phyloP scores from a whole-genome alignment of 257 asterid species.

The Rehmannia glutinosa region DNA sequence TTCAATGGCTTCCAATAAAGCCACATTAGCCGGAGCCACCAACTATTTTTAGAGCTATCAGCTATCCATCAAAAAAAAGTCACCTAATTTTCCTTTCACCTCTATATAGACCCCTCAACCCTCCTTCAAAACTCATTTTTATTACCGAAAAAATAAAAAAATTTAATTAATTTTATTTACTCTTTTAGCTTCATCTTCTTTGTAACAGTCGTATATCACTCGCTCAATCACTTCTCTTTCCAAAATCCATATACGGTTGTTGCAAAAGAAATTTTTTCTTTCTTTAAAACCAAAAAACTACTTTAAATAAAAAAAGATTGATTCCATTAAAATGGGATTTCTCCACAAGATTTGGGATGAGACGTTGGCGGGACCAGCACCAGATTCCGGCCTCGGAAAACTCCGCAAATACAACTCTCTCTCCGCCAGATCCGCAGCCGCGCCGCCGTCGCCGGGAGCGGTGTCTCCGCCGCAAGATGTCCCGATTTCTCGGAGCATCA shows the following conservation, averaged over 20 bases:
- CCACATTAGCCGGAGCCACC: conserved; percentile 26
- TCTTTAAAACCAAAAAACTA: neutral
- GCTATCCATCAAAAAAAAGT: conserved; percentile 7
- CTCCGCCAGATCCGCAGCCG: conserved; percentile 23
- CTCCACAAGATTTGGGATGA: conserved; percentile 81
- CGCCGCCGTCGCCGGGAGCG: conserved; percentile 8
- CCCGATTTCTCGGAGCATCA: conserved; percentile 47
- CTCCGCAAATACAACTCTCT: conserved; percentile 63
- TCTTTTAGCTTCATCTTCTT: conserved; percentile 18
- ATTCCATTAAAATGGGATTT: conserved; percentile 44
- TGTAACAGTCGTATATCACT: conserved; percentile 45
- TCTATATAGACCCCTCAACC: conserved; percentile 23
- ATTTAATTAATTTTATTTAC: neutral
- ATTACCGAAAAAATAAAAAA: neutral
- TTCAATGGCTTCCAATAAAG: conserved; percentile 22
- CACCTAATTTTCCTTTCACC: neutral
- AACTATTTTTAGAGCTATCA: neutral
- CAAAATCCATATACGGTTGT: conserved; percentile 27
- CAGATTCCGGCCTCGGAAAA: conserved; percentile 66
- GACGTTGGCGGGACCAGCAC: conserved; percentile 77
- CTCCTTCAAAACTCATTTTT: neutral
- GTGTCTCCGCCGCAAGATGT: conserved; percentile 15
- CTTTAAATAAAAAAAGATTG: neutral
- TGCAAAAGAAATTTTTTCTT: conserved; percentile 21
- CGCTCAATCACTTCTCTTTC: conserved; percentile 15